Percentiles rank a stretch among this genome's conserved stretches.
These are phyloP conservation scores for Centaurea solstitialis DNA, from an alignment of 129 eudicot genomes.

Conservation along the genomic window DNA sequence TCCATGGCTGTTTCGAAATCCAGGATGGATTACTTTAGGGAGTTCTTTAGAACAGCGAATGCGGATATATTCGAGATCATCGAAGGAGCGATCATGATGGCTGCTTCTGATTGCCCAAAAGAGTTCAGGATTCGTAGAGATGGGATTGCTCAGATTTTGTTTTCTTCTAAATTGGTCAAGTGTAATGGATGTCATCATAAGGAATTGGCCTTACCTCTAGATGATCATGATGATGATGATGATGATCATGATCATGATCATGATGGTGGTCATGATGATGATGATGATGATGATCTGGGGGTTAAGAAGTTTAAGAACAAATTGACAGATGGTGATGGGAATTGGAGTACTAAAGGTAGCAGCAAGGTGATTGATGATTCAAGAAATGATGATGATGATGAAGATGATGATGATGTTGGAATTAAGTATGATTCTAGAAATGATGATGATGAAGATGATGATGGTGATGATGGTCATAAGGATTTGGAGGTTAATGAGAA, in stretches of 20 bases:
- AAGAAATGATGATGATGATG: slow-evolving; percentile 32
- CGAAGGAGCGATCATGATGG: slow-evolving; percentile 76
- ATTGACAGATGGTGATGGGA: not conserved
- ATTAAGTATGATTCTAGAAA: slow-evolving; percentile 18
- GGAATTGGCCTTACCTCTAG: slow-evolving; percentile 46
- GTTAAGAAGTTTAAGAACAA: slow-evolving; percentile 3
- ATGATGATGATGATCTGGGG: not conserved
- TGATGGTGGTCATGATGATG: not conserved
- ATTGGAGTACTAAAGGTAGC: slow-evolving; percentile 28
- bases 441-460: slow-evolving; percentile 37
- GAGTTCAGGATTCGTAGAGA: slow-evolving; percentile 73
- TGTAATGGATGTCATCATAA: slow-evolving; percentile 65
- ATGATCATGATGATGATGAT: slow-evolving; percentile 10
- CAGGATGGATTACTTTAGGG: slow-evolving; percentile 72
- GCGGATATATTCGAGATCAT: slow-evolving; percentile 74
- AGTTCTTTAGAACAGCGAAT: slow-evolving; percentile 54
- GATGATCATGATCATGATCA: slow-evolving; percentile 12
- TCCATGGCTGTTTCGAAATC: slow-evolving; percentile 38
- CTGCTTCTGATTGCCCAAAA: slow-evolving; percentile 77
- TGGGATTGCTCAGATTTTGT: slow-evolving; percentile 68
- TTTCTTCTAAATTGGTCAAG: slow-evolving; percentile 56
- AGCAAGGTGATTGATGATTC: slow-evolving; percentile 35
- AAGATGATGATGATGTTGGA: slow-evolving; percentile 32
- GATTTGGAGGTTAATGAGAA: slow-evolving; percentile 35
- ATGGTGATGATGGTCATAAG: slow-evolving; percentile 29